Evolutionary conservation across 257 asterid genomes (phyloP).

Genomic region (Nicotiana knightiana): DNA sequence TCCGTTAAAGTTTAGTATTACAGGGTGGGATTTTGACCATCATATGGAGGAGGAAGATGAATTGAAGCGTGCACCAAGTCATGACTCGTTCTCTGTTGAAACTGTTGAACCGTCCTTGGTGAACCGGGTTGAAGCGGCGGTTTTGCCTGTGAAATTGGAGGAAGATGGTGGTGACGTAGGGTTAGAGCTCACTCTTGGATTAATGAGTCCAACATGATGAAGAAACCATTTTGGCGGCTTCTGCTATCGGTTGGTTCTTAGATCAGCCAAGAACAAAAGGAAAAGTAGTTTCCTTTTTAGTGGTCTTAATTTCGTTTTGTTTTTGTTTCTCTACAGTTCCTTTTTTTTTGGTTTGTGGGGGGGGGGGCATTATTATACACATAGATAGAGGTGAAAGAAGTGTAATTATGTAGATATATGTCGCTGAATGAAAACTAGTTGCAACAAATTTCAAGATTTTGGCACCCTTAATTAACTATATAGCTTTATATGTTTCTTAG

Average conservation of each 20-base stretch:
- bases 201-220: neutral
- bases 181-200: constrained; percentile 52
- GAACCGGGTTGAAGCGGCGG: constrained; percentile 21
- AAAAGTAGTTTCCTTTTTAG: constrained; percentile 20
- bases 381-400: neutral
- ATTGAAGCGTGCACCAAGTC: constrained; percentile 40
- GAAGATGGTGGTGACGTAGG: constrained; percentile 23
- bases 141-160: constrained; percentile 22
- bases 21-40: constrained; percentile 51
- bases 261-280: neutral
- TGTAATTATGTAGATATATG: constrained; percentile 3
- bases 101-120: constrained; percentile 52
- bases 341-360: neutral
- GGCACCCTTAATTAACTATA: no score
- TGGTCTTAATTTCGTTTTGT: neutral
- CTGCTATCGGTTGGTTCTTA: constrained; percentile 1
- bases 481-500: no score
- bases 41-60: constrained; percentile 8
- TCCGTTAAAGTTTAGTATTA: constrained; percentile 52
- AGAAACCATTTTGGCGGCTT: constrained; percentile 12
- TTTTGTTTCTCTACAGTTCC: neutral
- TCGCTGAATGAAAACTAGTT: neutral
- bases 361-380: neutral
- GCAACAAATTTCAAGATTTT: no score
- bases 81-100: constrained; percentile 56